Conservation (phyloP, 495 filamentous ascomycete genomes). For the Tuber aestivum region DNA sequence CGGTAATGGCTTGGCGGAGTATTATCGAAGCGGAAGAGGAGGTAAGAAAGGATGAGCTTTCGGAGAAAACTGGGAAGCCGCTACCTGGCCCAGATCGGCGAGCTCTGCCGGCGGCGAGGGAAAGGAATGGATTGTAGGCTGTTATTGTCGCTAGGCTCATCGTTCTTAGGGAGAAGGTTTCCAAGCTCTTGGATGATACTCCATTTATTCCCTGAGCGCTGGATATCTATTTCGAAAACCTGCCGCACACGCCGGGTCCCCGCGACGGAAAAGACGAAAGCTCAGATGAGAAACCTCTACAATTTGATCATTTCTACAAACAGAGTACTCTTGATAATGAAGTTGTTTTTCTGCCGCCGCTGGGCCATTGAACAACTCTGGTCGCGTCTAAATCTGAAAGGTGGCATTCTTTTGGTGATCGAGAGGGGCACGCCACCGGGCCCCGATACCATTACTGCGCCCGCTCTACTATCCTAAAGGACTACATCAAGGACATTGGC, state of each 20-base stretch:
- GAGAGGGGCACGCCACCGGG: conserved; percentile 89
- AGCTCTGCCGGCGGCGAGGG: too few relatives aligned
- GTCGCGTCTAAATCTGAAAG: conserved; percentile 73
- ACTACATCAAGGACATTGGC: conserved; percentile 65
- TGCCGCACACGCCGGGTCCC: conserved; percentile 51
- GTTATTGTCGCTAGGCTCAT: conserved; percentile 56
- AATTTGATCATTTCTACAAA: conserved; percentile 90
- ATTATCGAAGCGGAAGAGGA: conserved; percentile 75
- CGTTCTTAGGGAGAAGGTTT: conserved; percentile 67
- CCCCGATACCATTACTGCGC: too few relatives aligned
- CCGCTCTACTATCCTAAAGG: too few relatives aligned
- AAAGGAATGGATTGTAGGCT: conserved; percentile 44
- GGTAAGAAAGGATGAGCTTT: conserved; percentile 55
- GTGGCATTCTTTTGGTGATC: conserved; percentile 77
- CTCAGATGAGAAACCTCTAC: conserved; percentile 64
- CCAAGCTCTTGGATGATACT: conserved; percentile 74
- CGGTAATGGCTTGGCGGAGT: conserved; percentile 76
- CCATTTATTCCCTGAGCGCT: too few relatives aligned
- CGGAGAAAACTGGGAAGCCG: background rate
- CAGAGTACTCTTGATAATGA: conserved; percentile 62
- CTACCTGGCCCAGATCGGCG: conserved; percentile 43
- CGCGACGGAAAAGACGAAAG: conserved; percentile 44
- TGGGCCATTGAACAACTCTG: conserved; percentile 77
- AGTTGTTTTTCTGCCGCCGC: conserved; percentile 67
- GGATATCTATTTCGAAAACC: too few relatives aligned